Evolutionary conservation across 495 filamentous ascomycete species (phyloP).

Genomic region (Cercophora samala): DNA sequence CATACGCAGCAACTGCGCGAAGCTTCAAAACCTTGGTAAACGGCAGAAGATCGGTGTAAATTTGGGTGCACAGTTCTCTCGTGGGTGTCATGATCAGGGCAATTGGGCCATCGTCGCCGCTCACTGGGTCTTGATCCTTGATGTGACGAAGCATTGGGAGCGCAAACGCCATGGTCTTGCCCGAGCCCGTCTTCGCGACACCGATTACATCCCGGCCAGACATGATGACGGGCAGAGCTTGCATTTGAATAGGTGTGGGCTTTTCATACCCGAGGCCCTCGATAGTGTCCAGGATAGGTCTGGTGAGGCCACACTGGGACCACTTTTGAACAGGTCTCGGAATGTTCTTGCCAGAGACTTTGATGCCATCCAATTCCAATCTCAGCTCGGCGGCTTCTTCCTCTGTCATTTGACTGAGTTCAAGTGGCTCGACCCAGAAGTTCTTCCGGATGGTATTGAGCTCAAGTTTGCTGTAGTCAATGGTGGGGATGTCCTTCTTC

Average conservation of each 20-base stretch:
- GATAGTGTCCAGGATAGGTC: conserved; percentile 86
- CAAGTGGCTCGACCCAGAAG: conserved; percentile 88
- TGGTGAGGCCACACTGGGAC: conserved; percentile 88
- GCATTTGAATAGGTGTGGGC: conserved; percentile 90
- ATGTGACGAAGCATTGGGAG: conserved; percentile 98
- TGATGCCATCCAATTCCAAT: conserved; percentile 89
- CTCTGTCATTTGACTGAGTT: conserved; percentile 80
- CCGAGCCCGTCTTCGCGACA: conserved; percentile 97
- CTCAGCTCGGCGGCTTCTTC: conserved; percentile 79
- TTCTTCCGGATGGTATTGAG: conserved; percentile 85
- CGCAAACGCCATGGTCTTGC: conserved; percentile 93
- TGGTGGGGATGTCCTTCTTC: conserved; percentile 88
- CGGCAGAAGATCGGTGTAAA: conserved; percentile 88
- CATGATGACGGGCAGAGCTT: conserved; percentile 94
- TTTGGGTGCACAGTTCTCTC: conserved; percentile 90
- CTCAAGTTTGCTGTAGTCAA: conserved; percentile 80
- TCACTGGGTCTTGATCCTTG: conserved; percentile 85
- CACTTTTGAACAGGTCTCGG: conserved; percentile 94
- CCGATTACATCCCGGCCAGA: conserved; percentile 95
- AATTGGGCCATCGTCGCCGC: conserved; percentile 81
- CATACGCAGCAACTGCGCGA: conserved; percentile 92
- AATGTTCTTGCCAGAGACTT: conserved; percentile 77
- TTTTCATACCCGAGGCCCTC: conserved; percentile 77
- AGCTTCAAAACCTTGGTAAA: conserved; percentile 87
- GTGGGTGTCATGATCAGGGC: conserved; percentile 91